These are phyloP conservation scores for Chiua sp. DNA, from an alignment of 1,284 basidiomycete species.

Conservation along the genomic window DNA sequence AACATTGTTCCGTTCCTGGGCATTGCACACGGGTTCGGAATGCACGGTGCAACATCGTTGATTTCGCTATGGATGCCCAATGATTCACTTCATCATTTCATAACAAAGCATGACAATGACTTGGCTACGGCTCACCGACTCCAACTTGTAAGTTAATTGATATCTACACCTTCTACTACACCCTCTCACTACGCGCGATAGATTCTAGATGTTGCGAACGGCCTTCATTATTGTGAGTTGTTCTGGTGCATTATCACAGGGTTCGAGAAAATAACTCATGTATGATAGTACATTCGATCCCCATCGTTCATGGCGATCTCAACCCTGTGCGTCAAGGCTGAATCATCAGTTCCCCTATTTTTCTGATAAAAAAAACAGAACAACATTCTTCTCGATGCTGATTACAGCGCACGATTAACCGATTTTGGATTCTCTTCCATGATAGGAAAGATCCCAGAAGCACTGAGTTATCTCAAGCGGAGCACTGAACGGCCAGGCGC, in stretches of 20 bases:
- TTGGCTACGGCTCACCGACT: conserved; percentile 9
- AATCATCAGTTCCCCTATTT: not conserved
- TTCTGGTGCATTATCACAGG: not conserved
- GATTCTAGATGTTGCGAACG: conserved; percentile 11
- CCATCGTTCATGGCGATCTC: conserved; percentile 22
- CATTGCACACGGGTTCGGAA: conserved; percentile 18
- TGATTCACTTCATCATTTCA: conserved; percentile 10
- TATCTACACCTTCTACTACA: not conserved
- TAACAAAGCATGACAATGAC: conserved; percentile 1
- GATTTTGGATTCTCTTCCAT: conserved; percentile 19
- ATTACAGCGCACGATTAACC: conserved; percentile 13
- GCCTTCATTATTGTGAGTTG: conserved; percentile 22
- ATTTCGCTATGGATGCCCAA: conserved; percentile 28
- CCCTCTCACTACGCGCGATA: not conserved
- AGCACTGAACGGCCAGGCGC: conserved; percentile 17
- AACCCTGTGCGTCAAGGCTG: conserved; percentile 13
- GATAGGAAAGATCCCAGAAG: conserved; percentile 11
- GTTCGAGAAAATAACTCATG: not conserved
- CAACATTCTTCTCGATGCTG: conserved; percentile 23
- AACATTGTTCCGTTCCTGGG: conserved; percentile 28
- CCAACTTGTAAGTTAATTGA: conserved; percentile 12
- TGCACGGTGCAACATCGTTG: conserved; percentile 10
- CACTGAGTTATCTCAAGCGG: conserved; percentile 16
- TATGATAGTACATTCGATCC: conserved; percentile 18
- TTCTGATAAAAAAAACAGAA: conserved; percentile 1